Evolutionary conservation across 768 basidiomycete genomes (phyloP).

Genomic region (Auriscalpium orientale): DNA sequence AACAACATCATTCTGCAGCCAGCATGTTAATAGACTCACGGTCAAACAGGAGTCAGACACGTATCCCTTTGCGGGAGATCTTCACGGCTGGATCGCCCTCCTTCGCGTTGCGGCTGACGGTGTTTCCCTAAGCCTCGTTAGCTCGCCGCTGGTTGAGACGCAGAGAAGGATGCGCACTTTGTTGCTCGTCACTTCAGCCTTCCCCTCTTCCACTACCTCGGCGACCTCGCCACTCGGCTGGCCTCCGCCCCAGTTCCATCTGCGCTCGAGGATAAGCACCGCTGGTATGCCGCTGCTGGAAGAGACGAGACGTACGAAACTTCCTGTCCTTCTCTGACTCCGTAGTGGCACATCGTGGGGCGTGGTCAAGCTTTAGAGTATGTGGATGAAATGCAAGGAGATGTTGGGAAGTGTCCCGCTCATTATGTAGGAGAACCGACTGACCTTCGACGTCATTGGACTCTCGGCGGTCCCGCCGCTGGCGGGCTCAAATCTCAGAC

Average conservation of each 20-base stretch:
- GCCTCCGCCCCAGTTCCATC: conserved; percentile 31
- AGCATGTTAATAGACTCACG: background rate
- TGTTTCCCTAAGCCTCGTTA: conserved; percentile 28
- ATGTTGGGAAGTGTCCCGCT: no score
- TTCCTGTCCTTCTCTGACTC: conserved; percentile 24
- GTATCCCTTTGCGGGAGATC: conserved; percentile 36
- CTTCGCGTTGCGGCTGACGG: conserved; percentile 33
- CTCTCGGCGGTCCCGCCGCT: no score
- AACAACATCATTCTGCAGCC: conserved; percentile 40
- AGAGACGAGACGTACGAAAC: conserved; percentile 24
- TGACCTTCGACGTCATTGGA: no score
- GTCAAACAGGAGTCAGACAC: conserved; percentile 12
- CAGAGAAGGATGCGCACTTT: conserved; percentile 24
- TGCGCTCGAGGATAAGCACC: conserved; percentile 3
- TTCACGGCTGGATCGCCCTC: conserved; percentile 44
- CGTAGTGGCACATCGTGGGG: conserved; percentile 21
- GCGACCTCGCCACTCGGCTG: conserved; percentile 28
- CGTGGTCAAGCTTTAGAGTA: no score
- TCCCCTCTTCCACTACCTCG: conserved; percentile 35
- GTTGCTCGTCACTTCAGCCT: conserved; percentile 37
- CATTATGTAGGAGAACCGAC: no score
- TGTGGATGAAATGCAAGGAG: no score
- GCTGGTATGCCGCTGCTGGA: background rate
- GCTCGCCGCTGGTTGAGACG: background rate
- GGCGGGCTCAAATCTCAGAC: no score